Evolutionary conservation across 2,329 filamentous ascomycete species (phyloP).

Genomic region (Paecilomyces fulvus): DNA sequence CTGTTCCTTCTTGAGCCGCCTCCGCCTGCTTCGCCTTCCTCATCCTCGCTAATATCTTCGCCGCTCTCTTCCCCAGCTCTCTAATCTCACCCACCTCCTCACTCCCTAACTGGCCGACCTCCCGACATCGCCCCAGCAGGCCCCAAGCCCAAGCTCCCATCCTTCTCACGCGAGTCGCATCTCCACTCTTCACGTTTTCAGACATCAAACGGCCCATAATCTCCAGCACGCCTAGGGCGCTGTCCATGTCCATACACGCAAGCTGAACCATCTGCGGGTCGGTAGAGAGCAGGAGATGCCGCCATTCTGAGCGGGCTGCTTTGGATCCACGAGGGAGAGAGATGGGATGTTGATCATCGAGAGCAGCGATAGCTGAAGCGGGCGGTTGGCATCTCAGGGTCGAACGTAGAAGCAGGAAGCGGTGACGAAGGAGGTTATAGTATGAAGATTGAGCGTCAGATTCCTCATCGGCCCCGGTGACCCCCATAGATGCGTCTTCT

Average conservation of each 20-base stretch:
- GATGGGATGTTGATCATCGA: conserved; percentile 46
- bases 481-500: conserved; percentile 9
- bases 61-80: conserved; percentile 70
- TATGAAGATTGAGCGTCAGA: conserved; percentile 56
- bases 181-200: conserved; percentile 54
- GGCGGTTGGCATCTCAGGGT: conserved; percentile 52
- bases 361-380: conserved; percentile 41
- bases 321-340: conserved; percentile 47
- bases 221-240: conserved; percentile 57
- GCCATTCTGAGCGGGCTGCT: conserved; percentile 50
- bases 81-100: conserved; percentile 67
- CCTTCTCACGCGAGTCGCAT: conserved; percentile 52
- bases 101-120: conserved; percentile 65
- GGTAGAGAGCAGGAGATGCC: conserved; percentile 26
- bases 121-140: conserved; percentile 65
- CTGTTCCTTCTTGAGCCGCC: conserved; percentile 24
- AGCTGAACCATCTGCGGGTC: conserved; percentile 44
- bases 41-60: conserved; percentile 38
- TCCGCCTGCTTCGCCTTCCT: conserved; percentile 35
- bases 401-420: conserved; percentile 58
- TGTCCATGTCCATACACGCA: conserved; percentile 49
- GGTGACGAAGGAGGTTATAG: conserved; percentile 55
- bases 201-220: conserved; percentile 50
- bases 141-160: conserved; percentile 83
- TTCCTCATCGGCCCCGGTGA: conserved; percentile 22